Conservation (phyloP, 805 yeast species). For the Saccharomyces paradoxus region DNA sequence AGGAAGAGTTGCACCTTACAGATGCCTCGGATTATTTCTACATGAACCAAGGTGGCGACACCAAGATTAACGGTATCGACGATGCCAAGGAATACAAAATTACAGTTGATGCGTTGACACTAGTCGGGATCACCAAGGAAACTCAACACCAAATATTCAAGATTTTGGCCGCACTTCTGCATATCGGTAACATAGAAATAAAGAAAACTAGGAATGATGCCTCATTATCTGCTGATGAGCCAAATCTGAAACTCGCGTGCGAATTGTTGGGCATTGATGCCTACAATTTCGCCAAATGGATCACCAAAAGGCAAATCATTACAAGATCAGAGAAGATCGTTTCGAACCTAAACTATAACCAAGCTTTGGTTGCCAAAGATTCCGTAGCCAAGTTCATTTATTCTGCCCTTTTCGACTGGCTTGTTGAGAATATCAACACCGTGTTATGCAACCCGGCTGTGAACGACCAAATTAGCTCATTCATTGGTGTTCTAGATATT, state of each 20-base stretch:
- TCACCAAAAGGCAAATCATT: conserved; percentile 80
- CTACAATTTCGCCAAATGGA: conserved; percentile 73
- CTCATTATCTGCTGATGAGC: conserved; percentile 74
- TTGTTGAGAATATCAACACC: conserved; percentile 72
- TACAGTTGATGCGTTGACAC: conserved; percentile 65
- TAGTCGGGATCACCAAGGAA: conserved; percentile 62
- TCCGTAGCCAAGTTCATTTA: conserved; percentile 95
- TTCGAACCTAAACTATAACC: conserved; percentile 71
- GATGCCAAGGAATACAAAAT: conserved; percentile 70
- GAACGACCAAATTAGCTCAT: conserved; percentile 49
- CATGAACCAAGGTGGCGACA: conserved; percentile 81
- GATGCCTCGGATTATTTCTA: conserved; percentile 65
- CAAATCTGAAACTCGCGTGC: conserved; percentile 73
- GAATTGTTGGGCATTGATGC: conserved; percentile 78
- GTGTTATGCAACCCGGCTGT: conserved; percentile 75
- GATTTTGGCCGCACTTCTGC: conserved; percentile 79
- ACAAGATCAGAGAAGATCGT: conserved; percentile 91
- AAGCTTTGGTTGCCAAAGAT: conserved; percentile 86
- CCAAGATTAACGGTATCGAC: conserved; percentile 64
- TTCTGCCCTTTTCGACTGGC: conserved; percentile 91
- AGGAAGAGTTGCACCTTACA: conserved; percentile 50
- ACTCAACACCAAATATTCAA: conserved; percentile 64
- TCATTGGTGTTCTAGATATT: conserved; percentile 94
- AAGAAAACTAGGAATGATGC: conserved; percentile 82
- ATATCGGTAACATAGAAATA: conserved; percentile 86